Evolutionary conservation across 108 stramenopile species (phyloP).

Genomic region (Conticribra weissflogii): DNA sequence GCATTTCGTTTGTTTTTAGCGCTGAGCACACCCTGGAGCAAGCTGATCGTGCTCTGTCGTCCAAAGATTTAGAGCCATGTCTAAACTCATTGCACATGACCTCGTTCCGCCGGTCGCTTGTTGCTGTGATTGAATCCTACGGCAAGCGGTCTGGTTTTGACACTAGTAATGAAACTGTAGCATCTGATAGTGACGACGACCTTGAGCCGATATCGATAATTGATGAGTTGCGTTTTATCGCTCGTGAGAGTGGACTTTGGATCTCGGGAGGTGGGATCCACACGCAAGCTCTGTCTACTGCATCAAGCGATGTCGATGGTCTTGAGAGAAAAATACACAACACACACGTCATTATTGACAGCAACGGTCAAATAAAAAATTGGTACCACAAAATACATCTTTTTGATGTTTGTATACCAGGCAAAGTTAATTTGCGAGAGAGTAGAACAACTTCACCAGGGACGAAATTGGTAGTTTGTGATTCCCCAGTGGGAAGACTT

Average conservation of each 20-base stretch:
- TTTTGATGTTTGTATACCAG: slow-evolving; percentile 92
- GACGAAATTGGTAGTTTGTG: slow-evolving; percentile 69
- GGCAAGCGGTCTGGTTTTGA: slow-evolving; percentile 13
- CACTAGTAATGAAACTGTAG: background rate
- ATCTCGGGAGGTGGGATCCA: slow-evolving; percentile 86
- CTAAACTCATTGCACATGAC: slow-evolving; percentile 8
- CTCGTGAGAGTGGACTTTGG: slow-evolving; percentile 65
- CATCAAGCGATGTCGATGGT: slow-evolving; percentile 34
- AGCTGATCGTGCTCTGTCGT: slow-evolving; percentile 61
- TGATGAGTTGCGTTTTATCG: slow-evolving; percentile 74
- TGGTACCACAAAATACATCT: slow-evolving; percentile 95
- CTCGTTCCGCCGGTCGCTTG: slow-evolving; percentile 20
- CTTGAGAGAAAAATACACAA: slow-evolving; percentile 78
- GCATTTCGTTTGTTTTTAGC: background rate
- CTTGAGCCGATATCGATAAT: slow-evolving; percentile 58
- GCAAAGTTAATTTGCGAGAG: slow-evolving; percentile 73
- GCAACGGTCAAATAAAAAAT: slow-evolving; percentile 55
- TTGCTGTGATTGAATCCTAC: slow-evolving; percentile 21
- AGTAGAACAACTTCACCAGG: slow-evolving; percentile 87
- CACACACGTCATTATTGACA: slow-evolving; percentile 92
- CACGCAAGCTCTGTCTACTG: slow-evolving; percentile 34
- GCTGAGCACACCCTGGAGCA: slow-evolving; percentile 65
- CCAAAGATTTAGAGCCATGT: background rate
- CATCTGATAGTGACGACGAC: background rate
- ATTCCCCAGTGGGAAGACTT: slow-evolving; percentile 85